Percentiles rank a stretch among this genome's conserved stretches.
These are phyloP conservation scores for Penicillium sp. DNA, from an alignment of 2,329 filamentous ascomycete species.

Conservation along the genomic window DNA sequence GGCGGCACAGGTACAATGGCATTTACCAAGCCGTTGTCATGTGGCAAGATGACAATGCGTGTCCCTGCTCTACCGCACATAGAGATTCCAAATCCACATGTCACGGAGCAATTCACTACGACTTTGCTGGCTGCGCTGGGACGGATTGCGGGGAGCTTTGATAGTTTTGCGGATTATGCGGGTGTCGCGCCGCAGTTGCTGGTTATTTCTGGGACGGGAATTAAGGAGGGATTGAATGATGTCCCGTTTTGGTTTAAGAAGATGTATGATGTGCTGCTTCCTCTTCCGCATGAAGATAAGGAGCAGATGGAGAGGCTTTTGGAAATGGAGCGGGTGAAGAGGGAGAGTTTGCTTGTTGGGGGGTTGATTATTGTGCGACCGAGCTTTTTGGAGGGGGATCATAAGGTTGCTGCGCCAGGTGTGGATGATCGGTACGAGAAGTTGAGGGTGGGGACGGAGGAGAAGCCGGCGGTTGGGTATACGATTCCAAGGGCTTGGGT, in stretches of 20 bases:
- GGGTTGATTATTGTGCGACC: conserved; percentile 32
- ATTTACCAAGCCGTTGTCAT: conserved; percentile 23
- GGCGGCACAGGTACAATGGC: conserved; percentile 33
- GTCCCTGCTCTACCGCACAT: conserved; percentile 17
- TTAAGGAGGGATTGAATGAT: conserved; percentile 26
- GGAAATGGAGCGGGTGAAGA: conserved; percentile 12
- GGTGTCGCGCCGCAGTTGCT: conserved; percentile 24
- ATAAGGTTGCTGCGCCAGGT: conserved; percentile 17
- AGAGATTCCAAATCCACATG: conserved; percentile 32
- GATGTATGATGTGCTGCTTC: conserved; percentile 31
- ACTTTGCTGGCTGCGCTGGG: conserved; percentile 27
- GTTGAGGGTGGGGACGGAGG: conserved; percentile 30
- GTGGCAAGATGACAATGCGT: conserved; percentile 8
- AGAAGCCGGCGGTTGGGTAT: conserved; percentile 33
- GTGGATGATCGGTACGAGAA: conserved; percentile 9
- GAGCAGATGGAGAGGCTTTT: conserved; percentile 33
- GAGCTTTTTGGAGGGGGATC: conserved; percentile 35
- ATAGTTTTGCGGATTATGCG: conserved; percentile 1
- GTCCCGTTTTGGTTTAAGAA: conserved; percentile 31
- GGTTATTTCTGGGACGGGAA: conserved; percentile 35
- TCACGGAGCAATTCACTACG: conserved; percentile 32
- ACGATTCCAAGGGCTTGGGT: conserved; percentile 32
- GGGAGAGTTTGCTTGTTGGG: conserved; percentile 11
- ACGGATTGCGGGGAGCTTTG: conserved; percentile 14
- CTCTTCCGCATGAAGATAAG: conserved; percentile 38